These are phyloP conservation scores for Pseudocercospora musae DNA, from an alignment of 2,329 filamentous ascomycete genomes.

Conservation along the genomic window DNA sequence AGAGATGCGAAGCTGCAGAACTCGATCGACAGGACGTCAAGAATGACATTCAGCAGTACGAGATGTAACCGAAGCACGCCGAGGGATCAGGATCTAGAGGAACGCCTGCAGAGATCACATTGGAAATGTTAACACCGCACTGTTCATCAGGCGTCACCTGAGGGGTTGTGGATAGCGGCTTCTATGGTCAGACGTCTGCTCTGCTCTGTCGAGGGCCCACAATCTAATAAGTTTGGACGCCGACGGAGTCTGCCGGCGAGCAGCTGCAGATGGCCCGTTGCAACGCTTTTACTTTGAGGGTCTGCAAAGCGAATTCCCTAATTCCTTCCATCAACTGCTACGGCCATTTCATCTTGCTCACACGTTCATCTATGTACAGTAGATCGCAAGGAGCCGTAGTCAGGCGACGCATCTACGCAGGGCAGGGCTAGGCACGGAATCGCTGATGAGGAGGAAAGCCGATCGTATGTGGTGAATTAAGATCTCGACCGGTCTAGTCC, in stretches of 20 bases:
- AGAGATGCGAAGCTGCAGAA: not conserved
- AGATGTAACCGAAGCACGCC: slow-evolving; percentile 1
- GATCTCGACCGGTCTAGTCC: slow-evolving; percentile 11
- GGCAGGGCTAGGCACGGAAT: not conserved
- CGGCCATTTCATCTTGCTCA: not conserved
- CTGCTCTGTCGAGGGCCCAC: not conserved
- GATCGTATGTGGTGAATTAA: slow-evolving; percentile 1
- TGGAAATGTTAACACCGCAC: not conserved
- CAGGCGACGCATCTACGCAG: not conserved
- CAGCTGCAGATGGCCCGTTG: not conserved
- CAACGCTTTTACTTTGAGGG: not conserved
- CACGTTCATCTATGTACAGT: not conserved
- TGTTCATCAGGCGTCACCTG: not conserved
- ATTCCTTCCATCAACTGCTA: not conserved
- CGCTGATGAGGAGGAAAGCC: slow-evolving; percentile 3
- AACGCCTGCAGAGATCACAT: not conserved
- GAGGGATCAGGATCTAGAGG: not conserved
- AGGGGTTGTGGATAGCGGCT: not conserved
- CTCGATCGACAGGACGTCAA: not conserved
- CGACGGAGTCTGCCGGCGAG: not conserved
- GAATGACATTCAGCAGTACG: not conserved
- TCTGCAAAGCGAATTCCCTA: not conserved
- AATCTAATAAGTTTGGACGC: not conserved
- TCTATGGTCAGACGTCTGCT: not conserved
- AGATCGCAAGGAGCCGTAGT: not conserved